Percentiles rank a stretch among this genome's conserved stretches.
Conservation (phyloP, 2,329 filamentous ascomycete species). For the Gnomoniopsis sp. region DNA sequence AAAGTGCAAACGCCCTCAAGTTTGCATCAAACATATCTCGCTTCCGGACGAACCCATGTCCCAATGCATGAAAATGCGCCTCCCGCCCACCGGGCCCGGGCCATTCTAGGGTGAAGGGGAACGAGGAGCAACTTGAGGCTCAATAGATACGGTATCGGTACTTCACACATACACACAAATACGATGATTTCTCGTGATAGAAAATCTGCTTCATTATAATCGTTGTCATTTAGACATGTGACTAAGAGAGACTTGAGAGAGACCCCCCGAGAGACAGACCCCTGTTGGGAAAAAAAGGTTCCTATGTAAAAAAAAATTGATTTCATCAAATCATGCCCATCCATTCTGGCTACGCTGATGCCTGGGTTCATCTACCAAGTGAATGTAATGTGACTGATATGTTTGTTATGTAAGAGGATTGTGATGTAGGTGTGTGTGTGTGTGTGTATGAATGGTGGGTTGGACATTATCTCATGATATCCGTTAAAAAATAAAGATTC, state of each 20-base stretch:
- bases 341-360: neutral
- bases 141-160: neutral
- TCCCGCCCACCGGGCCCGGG: too few relatives aligned
- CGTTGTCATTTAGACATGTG: slow-evolving; percentile 13
- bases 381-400: neutral
- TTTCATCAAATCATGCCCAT: neutral
- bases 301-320: neutral
- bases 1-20: too few relatives aligned
- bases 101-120: too few relatives aligned
- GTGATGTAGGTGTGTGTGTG: slow-evolving; percentile 9
- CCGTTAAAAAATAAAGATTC: neutral
- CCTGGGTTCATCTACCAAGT: neutral
- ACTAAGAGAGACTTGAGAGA: neutral
- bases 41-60: too few relatives aligned
- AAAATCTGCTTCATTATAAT: slow-evolving; percentile 5
- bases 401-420: neutral
- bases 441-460: neutral
- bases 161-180: neutral
- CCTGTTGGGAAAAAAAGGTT: neutral
- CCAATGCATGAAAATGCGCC: too few relatives aligned
- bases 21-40: too few relatives aligned
- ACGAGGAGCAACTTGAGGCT: too few relatives aligned
- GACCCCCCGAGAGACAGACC: neutral
- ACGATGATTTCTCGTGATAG: neutral
- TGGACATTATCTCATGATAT: slow-evolving; percentile 8